These are phyloP conservation scores for Fusarium protoensiforme DNA, from an alignment of 2,329 filamentous ascomycete genomes.

Conservation along the genomic window DNA sequence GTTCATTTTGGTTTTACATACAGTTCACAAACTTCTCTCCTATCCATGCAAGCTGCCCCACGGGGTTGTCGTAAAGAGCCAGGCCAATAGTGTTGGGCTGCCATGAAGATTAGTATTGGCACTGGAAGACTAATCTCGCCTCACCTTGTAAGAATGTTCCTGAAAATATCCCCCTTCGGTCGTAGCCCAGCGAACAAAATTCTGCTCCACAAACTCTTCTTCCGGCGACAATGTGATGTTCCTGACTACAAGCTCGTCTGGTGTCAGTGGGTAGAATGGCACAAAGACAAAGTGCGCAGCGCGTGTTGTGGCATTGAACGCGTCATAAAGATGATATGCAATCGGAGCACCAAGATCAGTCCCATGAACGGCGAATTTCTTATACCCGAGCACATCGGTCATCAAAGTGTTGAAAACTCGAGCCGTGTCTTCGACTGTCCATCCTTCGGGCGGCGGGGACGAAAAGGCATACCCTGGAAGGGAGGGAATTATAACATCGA, in stretches of 20 bases:
- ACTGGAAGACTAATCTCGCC: background rate
- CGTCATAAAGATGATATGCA: background rate
- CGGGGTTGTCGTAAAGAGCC: background rate
- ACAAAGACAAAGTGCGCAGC: background rate
- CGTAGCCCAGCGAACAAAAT: background rate
- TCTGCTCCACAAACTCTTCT: background rate
- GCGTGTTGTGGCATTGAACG: background rate
- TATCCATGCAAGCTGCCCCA: background rate
- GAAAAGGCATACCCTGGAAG: background rate
- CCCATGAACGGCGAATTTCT: background rate
- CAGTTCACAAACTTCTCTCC: background rate
- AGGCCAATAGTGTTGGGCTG: background rate
- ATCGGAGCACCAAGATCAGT: background rate
- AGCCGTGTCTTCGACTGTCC: background rate
- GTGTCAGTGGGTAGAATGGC: background rate
- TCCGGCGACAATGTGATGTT: background rate
- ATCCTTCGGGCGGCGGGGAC: background rate
- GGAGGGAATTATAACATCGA: background rate
- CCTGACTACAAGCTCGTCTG: background rate
- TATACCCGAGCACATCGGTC: background rate
- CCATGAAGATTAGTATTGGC: background rate
- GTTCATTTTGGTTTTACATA: background rate
- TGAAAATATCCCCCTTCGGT: background rate
- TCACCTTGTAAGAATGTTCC: background rate
- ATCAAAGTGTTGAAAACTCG: background rate